Percentiles rank a stretch among this genome's conserved stretches.
These are phyloP conservation scores for Colletotrichum sp. DNA, from an alignment of 2,329 filamentous ascomycete species.

Conservation along the genomic window DNA sequence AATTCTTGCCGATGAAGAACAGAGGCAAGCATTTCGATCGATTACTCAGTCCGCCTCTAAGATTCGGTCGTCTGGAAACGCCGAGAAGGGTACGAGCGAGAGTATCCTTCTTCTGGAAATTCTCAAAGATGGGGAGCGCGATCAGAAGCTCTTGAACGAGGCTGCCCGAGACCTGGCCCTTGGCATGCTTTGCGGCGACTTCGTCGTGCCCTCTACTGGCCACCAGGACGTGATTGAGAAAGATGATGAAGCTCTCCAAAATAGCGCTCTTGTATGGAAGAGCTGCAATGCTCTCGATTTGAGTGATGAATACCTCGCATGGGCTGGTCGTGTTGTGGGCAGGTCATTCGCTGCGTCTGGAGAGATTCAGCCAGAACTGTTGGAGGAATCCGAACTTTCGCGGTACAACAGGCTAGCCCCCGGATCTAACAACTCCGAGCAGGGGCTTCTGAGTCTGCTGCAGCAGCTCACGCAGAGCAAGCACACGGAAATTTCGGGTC, in stretches of 20 bases:
- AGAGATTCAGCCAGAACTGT: slow-evolving; percentile 63
- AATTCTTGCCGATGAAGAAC: slow-evolving; percentile 51
- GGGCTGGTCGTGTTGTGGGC: slow-evolving; percentile 86
- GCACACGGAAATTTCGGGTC: slow-evolving; percentile 59
- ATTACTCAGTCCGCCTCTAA: slow-evolving; percentile 74
- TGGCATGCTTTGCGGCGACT: slow-evolving; percentile 76
- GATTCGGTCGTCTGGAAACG: slow-evolving; percentile 72
- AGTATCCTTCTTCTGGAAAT: slow-evolving; percentile 81
- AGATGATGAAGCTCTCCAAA: slow-evolving; percentile 67
- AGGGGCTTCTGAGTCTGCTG: slow-evolving; percentile 66
- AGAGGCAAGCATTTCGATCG: slow-evolving; percentile 64
- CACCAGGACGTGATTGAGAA: slow-evolving; percentile 69
- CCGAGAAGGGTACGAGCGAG: slow-evolving; percentile 73
- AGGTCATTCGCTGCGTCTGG: slow-evolving; percentile 82
- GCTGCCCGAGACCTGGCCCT: slow-evolving; percentile 75
- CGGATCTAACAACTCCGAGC: slow-evolving; percentile 63
- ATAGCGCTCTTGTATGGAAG: slow-evolving; percentile 75
- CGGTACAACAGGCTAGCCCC: slow-evolving; percentile 53
- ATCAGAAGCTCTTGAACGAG: slow-evolving; percentile 69
- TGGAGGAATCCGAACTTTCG: slow-evolving; percentile 63
- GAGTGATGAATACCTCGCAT: slow-evolving; percentile 75
- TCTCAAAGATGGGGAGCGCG: slow-evolving; percentile 71
- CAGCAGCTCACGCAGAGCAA: slow-evolving; percentile 65
- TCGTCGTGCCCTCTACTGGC: slow-evolving; percentile 64
- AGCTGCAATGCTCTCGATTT: slow-evolving; percentile 71